Percentiles rank a stretch among this genome's conserved stretches.
These are phyloP conservation scores for Lentinula raphanica DNA, from an alignment of 768 basidiomycete genomes.

Conservation along the genomic window DNA sequence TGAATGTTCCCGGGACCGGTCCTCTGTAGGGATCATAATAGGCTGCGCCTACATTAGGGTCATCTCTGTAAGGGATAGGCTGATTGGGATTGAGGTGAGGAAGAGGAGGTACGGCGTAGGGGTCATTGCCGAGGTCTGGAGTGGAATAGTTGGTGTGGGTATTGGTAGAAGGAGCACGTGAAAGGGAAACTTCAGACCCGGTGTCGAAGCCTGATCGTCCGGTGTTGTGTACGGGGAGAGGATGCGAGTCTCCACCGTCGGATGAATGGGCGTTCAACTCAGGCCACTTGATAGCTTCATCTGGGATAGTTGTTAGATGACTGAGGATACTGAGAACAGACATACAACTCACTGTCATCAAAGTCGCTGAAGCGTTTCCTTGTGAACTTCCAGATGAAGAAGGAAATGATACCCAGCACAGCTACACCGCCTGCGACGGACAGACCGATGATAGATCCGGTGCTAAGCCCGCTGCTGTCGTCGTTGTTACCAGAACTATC, in stretches of 20 bases:
- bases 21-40: conserved; percentile 83
- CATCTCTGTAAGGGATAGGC: conserved; percentile 60
- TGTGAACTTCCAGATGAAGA: conserved; percentile 84
- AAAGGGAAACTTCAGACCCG: conserved; percentile 51
- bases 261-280: conserved; percentile 68
- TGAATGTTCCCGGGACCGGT: conserved; percentile 63
- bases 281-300: conserved; percentile 88
- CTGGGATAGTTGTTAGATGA: conserved; percentile 28
- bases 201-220: conserved; percentile 74
- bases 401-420: conserved; percentile 61
- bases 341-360: conserved; percentile 76
- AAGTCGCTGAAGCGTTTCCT: conserved; percentile 72
- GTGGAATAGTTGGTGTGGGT: conserved; percentile 43
- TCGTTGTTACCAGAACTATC: conserved; percentile 13
- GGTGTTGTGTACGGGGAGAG: conserved; percentile 65
- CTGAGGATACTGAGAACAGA: conserved; percentile 5
- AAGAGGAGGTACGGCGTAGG: conserved; percentile 79
- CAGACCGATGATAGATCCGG: conserved; percentile 73
- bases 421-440: conserved; percentile 80
- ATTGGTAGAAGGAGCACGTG: conserved; percentile 41
- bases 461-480: conserved; percentile 41
- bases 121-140: conserved; percentile 52
- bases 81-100: conserved; percentile 76
- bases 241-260: conserved; percentile 41
- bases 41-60: conserved; percentile 42